Conservation (phyloP, 371 early-diverging fungal genomes). For the Umbelopsis sp. region DNA sequence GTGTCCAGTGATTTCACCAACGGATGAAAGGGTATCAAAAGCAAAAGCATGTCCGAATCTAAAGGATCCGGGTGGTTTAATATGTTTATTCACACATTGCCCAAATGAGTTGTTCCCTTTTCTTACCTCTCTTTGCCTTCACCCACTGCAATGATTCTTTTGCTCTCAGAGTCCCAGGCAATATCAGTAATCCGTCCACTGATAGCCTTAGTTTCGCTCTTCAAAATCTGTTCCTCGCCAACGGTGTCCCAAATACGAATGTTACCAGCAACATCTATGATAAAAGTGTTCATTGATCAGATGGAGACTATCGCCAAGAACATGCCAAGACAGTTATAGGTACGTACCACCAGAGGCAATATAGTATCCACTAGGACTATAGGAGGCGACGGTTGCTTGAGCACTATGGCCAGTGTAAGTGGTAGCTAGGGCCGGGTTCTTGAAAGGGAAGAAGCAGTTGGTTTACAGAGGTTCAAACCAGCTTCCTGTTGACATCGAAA, state of each 20-base stretch:
- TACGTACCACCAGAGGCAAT: conserved; percentile 89
- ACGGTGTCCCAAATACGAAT: conserved; percentile 94
- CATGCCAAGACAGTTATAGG: not conserved
- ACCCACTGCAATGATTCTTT: conserved; percentile 94
- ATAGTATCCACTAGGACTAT: conserved; percentile 93
- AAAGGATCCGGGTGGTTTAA: not conserved
- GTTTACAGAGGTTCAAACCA: not conserved
- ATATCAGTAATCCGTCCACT: conserved; percentile 86
- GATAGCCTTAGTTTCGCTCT: conserved; percentile 76
- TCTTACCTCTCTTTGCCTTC: conserved; percentile 85
- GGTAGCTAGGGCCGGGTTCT: conserved; percentile 82
- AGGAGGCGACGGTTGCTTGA: conserved; percentile 85
- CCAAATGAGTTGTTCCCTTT: not conserved
- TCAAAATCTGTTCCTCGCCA: conserved; percentile 83
- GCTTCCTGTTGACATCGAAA: not conserved
- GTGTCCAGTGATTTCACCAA: conserved; percentile 93
- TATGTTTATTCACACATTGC: not conserved
- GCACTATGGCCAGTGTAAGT: conserved; percentile 87
- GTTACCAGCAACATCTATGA: conserved; percentile 81
- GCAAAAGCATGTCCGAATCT: conserved; percentile 90
- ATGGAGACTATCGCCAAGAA: not conserved
- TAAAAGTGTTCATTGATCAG: not conserved
- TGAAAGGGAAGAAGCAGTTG: not conserved
- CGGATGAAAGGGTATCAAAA: conserved; percentile 89
- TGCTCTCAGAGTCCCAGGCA: conserved; percentile 94